phyloP scores from a whole-genome alignment of 345 rosid genomes.

The Euphorbia pulcherrima region DNA sequence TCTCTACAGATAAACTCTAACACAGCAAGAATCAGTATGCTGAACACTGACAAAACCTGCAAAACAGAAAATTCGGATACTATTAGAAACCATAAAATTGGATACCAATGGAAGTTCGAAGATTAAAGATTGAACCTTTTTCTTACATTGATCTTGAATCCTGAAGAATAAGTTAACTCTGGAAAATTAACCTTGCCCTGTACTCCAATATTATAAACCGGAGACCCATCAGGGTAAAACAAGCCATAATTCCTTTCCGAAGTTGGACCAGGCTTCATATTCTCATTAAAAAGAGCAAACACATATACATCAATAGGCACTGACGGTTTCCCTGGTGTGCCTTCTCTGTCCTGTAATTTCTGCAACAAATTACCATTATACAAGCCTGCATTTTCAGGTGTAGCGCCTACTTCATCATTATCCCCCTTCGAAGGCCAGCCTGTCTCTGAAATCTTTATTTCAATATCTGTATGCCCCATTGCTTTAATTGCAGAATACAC shows the following conservation, averaged over 20 bases:
- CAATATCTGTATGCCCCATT: constrained; percentile 61
- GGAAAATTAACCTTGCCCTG: constrained; percentile 69
- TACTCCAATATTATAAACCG: constrained; percentile 71
- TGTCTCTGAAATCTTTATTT: constrained; percentile 78
- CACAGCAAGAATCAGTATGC: constrained; percentile 27
- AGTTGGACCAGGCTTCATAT: constrained; percentile 74
- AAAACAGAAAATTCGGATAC: constrained; percentile 10
- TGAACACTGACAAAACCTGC: constrained; percentile 40
- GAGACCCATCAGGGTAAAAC: constrained; percentile 71
- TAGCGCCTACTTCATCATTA: constrained; percentile 65
- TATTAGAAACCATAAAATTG: neutral
- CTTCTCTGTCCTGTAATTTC: constrained; percentile 48
- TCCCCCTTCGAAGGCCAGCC: constrained; percentile 99
- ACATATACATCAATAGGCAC: constrained; percentile 63
- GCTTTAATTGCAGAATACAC: constrained; percentile 72
- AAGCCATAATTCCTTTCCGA: constrained; percentile 95
- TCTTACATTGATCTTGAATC: constrained; percentile 41
- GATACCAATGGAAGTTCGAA: neutral
- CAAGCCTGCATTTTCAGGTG: constrained; percentile 62
- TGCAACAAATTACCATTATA: constrained; percentile 66
- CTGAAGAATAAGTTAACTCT: constrained; percentile 40
- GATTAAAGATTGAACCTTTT: neutral
- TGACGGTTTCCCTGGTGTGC: constrained; percentile 74
- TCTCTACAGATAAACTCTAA: neutral
- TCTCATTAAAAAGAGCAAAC: constrained; percentile 88